Evolutionary conservation across 257 asterid genomes (phyloP).

Genomic region (Sherardia arvensis): DNA sequence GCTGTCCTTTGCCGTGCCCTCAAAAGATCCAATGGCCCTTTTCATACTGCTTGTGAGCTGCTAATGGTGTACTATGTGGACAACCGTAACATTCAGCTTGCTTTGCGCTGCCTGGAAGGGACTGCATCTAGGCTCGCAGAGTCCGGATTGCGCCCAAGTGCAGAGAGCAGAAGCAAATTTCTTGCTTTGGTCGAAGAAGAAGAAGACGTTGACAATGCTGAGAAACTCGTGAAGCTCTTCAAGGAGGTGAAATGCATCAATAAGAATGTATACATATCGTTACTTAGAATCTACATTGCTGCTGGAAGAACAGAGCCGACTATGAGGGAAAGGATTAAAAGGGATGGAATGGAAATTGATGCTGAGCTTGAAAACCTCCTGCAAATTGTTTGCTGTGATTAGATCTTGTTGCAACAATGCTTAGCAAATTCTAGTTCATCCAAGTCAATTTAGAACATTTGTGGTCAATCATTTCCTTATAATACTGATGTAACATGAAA

Average conservation of each 20-base stretch:
- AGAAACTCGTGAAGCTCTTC: constrained; percentile 45
- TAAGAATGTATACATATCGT: constrained; percentile 22
- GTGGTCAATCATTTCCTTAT: background rate
- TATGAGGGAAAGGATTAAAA: constrained; percentile 38
- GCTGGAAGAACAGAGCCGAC: constrained; percentile 32
- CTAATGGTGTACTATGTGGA: constrained; percentile 39
- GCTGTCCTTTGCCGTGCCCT: constrained; percentile 24
- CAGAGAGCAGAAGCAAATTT: constrained; percentile 25
- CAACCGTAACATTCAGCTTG: constrained; percentile 24
- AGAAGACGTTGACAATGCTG: constrained; percentile 44
- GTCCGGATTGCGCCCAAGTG: constrained; percentile 35
- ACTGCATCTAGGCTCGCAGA: constrained; percentile 18
- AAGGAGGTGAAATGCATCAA: constrained; percentile 45
- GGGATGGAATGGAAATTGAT: constrained; percentile 40
- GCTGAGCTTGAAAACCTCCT: constrained; percentile 35
- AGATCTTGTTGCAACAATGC: too few species aligned
- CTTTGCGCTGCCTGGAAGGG: constrained; percentile 40
- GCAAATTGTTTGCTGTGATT: constrained; percentile 24
- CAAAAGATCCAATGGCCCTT: constrained; percentile 42
- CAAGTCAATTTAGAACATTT: background rate
- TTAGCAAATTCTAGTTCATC: background rate
- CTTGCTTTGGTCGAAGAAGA: constrained; percentile 29
- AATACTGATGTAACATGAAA: too few species aligned
- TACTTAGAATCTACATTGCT: constrained; percentile 41
- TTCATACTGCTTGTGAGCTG: constrained; percentile 41